These are phyloP conservation scores for Tetracladium marchalianum DNA, from an alignment of 495 filamentous ascomycete species.

Conservation along the genomic window DNA sequence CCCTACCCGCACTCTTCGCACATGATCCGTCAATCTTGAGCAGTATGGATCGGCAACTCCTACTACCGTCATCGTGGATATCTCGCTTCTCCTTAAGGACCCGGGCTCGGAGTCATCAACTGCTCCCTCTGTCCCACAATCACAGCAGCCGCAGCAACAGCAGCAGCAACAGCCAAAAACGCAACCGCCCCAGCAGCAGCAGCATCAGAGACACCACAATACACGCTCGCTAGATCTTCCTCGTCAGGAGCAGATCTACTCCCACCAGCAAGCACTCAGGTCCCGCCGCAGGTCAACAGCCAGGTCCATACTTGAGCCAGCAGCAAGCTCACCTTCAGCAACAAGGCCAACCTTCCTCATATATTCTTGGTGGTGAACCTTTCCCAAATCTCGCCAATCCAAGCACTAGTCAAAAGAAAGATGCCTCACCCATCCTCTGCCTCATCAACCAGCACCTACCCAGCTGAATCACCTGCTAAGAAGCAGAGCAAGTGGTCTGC, in stretches of 20 bases:
- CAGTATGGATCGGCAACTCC: slow-evolving; percentile 15
- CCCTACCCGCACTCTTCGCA: slow-evolving; percentile 7
- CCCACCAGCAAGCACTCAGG: slow-evolving; percentile 21
- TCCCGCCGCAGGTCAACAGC: neutral
- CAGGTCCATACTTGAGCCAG: slow-evolving; percentile 7
- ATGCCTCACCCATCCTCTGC: slow-evolving; percentile 9
- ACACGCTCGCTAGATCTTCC: slow-evolving; percentile 31
- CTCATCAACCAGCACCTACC: slow-evolving; percentile 26
- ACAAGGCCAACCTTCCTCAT: slow-evolving; percentile 14
- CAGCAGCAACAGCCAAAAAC: neutral
- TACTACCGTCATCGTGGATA: slow-evolving; percentile 72
- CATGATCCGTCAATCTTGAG: slow-evolving; percentile 22
- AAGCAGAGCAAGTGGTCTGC: slow-evolving; percentile 94
- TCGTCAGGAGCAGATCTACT: slow-evolving; percentile 21
- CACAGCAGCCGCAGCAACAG: neutral
- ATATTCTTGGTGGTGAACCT: slow-evolving; percentile 6
- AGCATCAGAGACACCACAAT: slow-evolving; percentile 38
- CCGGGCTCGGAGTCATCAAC: slow-evolving; percentile 64
- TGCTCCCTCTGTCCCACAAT: slow-evolving; percentile 5
- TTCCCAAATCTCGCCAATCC: neutral
- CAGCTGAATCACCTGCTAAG: slow-evolving; percentile 72
- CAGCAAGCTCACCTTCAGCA: slow-evolving; percentile 16
- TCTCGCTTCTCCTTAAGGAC: slow-evolving; percentile 70
- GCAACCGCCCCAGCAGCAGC: neutral
- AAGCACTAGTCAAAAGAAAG: slow-evolving; percentile 13